A percentile compares a stretch with the other conserved stretches of the same genome.
These are phyloP conservation scores for Phyllosticta paracitricarpa DNA, from an alignment of 2,329 filamentous ascomycete species.

Conservation along the genomic window DNA sequence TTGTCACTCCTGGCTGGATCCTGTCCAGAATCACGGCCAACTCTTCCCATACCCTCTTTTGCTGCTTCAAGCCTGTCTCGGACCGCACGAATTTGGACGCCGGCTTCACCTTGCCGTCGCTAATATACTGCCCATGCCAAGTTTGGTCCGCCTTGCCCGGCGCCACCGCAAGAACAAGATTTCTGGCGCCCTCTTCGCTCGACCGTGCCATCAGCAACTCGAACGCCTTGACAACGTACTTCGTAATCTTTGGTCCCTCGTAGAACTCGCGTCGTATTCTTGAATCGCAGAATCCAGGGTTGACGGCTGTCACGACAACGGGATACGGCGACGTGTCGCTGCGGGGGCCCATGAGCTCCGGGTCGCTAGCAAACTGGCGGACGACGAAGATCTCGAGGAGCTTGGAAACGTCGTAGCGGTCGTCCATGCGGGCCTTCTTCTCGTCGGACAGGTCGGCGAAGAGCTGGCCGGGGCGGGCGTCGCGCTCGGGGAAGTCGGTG, in stretches of 20 bases:
- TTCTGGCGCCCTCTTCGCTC: conserved; percentile 32
- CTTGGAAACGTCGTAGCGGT: conserved; percentile 19
- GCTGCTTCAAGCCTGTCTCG: conserved; percentile 25
- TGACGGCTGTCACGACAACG: conserved; percentile 12
- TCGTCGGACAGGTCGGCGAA: conserved; percentile 15
- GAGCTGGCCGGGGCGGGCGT: conserved; percentile 7
- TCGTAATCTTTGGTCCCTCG: not conserved
- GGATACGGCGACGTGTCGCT: not conserved
- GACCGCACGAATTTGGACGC: conserved; percentile 26
- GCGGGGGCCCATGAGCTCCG: not conserved
- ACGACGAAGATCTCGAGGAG: conserved; percentile 18
- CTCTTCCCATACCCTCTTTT: conserved; percentile 32
- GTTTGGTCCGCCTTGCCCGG: conserved; percentile 16
- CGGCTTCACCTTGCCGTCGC: conserved; percentile 21
- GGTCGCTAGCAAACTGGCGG: conserved; percentile 13
- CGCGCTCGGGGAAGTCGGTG: conserved; percentile 8
- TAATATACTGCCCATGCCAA: conserved; percentile 33
- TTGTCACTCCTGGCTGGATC: conserved; percentile 24
- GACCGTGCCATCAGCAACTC: conserved; percentile 22
- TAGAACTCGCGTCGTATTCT: conserved; percentile 11
- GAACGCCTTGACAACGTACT: conserved; percentile 11
- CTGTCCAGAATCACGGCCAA: conserved; percentile 28
- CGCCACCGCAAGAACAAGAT: conserved; percentile 29
- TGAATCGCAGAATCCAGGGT: conserved; percentile 13
- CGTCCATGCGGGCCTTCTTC: conserved; percentile 10